Base-by-base conservation (phyloP, 805 yeast genomes). In the Cyberlindnera maritima region DNA sequence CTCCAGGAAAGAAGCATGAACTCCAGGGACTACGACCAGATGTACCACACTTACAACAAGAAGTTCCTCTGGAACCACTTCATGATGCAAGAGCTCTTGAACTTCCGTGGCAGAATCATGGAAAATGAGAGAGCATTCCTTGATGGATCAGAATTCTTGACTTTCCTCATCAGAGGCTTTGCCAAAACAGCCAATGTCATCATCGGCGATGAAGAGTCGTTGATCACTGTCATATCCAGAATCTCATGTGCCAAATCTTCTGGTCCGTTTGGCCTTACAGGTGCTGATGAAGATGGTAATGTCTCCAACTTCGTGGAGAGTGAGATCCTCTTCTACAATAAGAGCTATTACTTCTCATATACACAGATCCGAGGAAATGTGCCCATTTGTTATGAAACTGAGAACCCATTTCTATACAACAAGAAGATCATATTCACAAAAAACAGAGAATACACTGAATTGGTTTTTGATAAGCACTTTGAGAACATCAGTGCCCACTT, bases 341-440 rank as follows among this genome's bases (percentile, higher is more conserved):
- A 70, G 38, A 53, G 52, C 5, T 63, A 76, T 67, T 66, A 73
- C 68, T 85, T 83, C 57, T 81, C 97, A 1, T 92, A 85, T 64
- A 77, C 85, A 0, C 96, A 90, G 66, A 76, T 91, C 3, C 71
- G 96, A 55, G 99, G 98, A 3, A 87, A 95, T 25, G 91, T 91
- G 1, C 99, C 99, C 0, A 69, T 94, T 7, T 92, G 88, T 60
- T 94, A 96, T 95, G 99, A 92, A 60, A 92, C 90, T 57, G 96
- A 88, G 52, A 72, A 68, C 37, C 65, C 67, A 45, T 81, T 94
- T 11, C 67, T 94, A 46, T 80, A 90, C 36, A 52, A 41, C 17
- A 92, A 92, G 25, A 92, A 88, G 61, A 82, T 89, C 35, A 79
- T 80, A 31, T 69, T 94, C n/a, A 81, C 91, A 0, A 75, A 96